These are phyloP conservation scores for Athelia sp. DNA, from an alignment of 1,284 basidiomycete species.

Conservation along the genomic window DNA sequence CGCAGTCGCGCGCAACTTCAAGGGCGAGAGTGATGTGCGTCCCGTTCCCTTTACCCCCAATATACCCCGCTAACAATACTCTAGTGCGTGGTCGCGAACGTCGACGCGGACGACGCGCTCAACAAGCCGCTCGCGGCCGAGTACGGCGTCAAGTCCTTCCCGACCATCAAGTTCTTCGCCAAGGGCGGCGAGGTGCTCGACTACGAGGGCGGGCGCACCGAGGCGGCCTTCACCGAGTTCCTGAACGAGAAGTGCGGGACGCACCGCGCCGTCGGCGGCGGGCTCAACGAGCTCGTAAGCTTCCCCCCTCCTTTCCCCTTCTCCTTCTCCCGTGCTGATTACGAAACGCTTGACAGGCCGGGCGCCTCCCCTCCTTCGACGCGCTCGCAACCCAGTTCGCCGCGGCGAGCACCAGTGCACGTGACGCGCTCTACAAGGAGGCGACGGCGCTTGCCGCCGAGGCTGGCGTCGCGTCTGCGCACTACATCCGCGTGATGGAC, in stretches of 20 bases:
- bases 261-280: conserved; percentile 76
- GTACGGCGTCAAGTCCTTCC: conserved; percentile 76
- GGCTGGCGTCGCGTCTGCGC: conserved; percentile 55
- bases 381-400: conserved; percentile 77
- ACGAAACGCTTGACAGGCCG: too few relatives aligned
- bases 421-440: conserved; percentile 61
- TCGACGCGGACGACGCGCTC: conserved; percentile 82
- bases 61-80: conserved; percentile 6
- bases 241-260: conserved; percentile 90
- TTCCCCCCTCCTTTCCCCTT: background rate
- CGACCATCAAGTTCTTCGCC: conserved; percentile 95
- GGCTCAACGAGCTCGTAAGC: conserved; percentile 67
- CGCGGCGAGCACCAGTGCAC: conserved; percentile 49
- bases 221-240: conserved; percentile 67
- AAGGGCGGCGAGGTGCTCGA: conserved; percentile 58
- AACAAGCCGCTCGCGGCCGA: conserved; percentile 74
- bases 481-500: conserved; percentile 91
- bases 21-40: conserved; percentile 68
- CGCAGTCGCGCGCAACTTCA: conserved; percentile 73
- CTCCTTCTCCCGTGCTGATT: too few relatives aligned
- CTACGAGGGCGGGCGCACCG: conserved; percentile 67
- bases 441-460: conserved; percentile 43
- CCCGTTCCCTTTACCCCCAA: background rate
- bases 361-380: conserved; percentile 78
- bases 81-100: conserved; percentile 83